These are phyloP conservation scores for Aureobasidium pullulans DNA, from an alignment of 2,329 filamentous ascomycete species.

Conservation along the genomic window DNA sequence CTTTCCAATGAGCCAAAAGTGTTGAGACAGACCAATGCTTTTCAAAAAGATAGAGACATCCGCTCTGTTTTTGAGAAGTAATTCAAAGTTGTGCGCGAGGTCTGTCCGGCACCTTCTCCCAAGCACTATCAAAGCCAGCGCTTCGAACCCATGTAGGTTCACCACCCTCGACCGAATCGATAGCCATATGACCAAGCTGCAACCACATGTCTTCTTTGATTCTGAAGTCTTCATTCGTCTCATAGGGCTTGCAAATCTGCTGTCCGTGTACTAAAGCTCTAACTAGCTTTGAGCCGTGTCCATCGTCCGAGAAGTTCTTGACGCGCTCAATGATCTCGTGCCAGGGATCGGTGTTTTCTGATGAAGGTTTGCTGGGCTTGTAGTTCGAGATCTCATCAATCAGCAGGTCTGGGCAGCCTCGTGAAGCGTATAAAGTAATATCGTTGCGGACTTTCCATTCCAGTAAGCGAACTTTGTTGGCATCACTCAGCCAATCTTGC, in stretches of 20 bases:
- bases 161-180: slow-evolving; percentile 53
- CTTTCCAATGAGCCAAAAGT: too few species aligned
- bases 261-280: slow-evolving; percentile 62
- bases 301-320: slow-evolving; percentile 59
- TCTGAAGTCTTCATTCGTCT: slow-evolving; percentile 39
- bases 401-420: slow-evolving; percentile 54
- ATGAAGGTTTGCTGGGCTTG: slow-evolving; percentile 38
- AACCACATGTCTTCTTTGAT: slow-evolving; percentile 54
- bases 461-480: slow-evolving; percentile 60
- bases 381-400: slow-evolving; percentile 56
- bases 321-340: slow-evolving; percentile 38
- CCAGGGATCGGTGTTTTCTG: slow-evolving; percentile 30
- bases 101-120: slow-evolving; percentile 39
- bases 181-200: slow-evolving; percentile 52
- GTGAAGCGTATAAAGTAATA: slow-evolving; percentile 64
- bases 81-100: not conserved
- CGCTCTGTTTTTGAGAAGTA: not conserved
- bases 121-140: slow-evolving; percentile 58
- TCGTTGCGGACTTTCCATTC: slow-evolving; percentile 77
- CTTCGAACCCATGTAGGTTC: slow-evolving; percentile 53
- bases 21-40: too few species aligned
- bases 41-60: not conserved
- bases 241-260: slow-evolving; percentile 41
- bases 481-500: slow-evolving; percentile 52
- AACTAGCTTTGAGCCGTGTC: slow-evolving; percentile 70